These are phyloP conservation scores for Penicillium cataractarum DNA, from an alignment of 495 filamentous ascomycete species.

Conservation along the genomic window DNA sequence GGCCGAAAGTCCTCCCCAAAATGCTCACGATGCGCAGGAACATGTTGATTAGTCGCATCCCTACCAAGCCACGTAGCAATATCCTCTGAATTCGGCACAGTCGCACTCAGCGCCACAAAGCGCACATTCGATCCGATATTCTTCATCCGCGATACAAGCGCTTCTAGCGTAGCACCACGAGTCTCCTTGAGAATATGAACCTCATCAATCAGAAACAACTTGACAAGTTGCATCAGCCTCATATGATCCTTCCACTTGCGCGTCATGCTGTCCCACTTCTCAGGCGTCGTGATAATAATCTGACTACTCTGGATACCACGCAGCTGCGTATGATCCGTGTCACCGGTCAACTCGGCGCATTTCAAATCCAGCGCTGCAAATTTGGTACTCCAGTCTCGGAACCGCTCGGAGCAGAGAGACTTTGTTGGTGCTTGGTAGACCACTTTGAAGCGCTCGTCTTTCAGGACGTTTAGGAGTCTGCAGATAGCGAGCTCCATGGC, in stretches of 20 bases:
- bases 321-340: conserved; percentile 78
- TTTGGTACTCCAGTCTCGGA: conserved; percentile 83
- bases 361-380: conserved; percentile 74
- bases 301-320: conserved; percentile 75
- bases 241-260: conserved; percentile 92
- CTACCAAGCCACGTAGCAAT: conserved; percentile 92
- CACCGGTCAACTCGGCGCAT: conserved; percentile 89
- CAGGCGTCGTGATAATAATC: conserved; percentile 94
- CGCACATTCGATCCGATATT: conserved; percentile 83
- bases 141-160: conserved; percentile 98
- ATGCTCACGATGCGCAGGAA: conserved; percentile 72
- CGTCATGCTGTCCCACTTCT: conserved; percentile 99
- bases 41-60: conserved; percentile 63
- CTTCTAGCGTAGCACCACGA: conserved; percentile 88
- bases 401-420: conserved; percentile 83
- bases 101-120: conserved; percentile 91
- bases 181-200: conserved; percentile 92
- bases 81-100: conserved; percentile 89
- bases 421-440: conserved; percentile 96
- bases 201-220: conserved; percentile 93
- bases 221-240: conserved; percentile 80
- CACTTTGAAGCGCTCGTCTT: conserved; percentile 80
- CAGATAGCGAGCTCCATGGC: conserved; percentile 93
- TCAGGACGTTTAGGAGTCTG: conserved; percentile 63
- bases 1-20: conserved; percentile 94